Conservation (phyloP, 495 filamentous ascomycete species). For the Tuber microsphaerosporum region DNA sequence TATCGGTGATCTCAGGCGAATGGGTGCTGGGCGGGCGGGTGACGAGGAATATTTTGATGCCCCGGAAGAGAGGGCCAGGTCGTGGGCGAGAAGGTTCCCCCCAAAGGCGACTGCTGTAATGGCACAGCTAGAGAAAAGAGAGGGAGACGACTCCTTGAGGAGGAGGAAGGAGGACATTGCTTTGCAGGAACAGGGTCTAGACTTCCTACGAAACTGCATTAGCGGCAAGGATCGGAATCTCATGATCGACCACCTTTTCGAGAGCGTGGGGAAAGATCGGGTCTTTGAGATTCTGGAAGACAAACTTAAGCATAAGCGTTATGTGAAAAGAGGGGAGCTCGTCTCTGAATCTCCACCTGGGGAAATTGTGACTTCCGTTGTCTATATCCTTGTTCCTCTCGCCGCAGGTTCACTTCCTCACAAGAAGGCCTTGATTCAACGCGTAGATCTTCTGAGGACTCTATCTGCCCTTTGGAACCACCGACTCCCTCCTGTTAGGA, state of each 20-base stretch:
- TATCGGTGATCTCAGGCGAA: constrained; percentile 44
- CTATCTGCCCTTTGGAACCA: constrained; percentile 69
- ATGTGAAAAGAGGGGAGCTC: constrained; percentile 27
- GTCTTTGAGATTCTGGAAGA: constrained; percentile 56
- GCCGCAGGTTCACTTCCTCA: constrained; percentile 71
- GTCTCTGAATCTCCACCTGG: constrained; percentile 51
- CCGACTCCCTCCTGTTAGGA: constrained; percentile 59
- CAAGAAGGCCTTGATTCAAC: constrained; percentile 56
- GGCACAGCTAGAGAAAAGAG: constrained; percentile 29
- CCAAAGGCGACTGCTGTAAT: constrained; percentile 32
- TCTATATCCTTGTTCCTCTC: constrained; percentile 75
- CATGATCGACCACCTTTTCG: constrained; percentile 63
- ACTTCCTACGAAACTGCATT: constrained; percentile 83
- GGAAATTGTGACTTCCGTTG: constrained; percentile 67
- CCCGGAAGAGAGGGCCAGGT: constrained; percentile 27
- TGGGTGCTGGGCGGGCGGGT: constrained; percentile 13
- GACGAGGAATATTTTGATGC: constrained; percentile 35
- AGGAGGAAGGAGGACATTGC: constrained; percentile 65
- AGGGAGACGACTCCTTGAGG: constrained; percentile 22
- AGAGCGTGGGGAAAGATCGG: constrained; percentile 53
- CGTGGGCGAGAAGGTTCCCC: constrained; percentile 26
- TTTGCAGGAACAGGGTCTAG: constrained; percentile 83
- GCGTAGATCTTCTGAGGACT: constrained; percentile 53
- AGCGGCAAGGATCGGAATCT: constrained; percentile 55
- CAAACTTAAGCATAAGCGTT: constrained; percentile 48